Evolutionary conservation across 208 protist genomes (phyloP), one percentile per base, ranked within the genome.

Genomic region (Acanthamoeba healyi): DNA sequence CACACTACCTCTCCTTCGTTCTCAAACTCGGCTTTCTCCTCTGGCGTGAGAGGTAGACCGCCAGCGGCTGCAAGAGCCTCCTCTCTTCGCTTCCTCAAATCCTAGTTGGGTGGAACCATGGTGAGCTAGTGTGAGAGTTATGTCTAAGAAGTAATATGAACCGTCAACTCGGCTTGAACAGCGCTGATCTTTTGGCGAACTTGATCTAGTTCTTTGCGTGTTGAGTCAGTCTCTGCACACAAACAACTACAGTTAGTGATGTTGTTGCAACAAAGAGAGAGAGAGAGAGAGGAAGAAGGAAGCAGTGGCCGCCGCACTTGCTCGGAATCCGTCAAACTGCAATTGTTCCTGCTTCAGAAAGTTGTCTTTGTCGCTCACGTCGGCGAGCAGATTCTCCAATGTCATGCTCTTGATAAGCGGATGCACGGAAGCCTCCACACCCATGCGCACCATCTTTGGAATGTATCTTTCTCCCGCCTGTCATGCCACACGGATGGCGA

Each of bases 321-420:
- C 36, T 81, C 70, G 32, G 36, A 12, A 84, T 3, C 26, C 10
- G 19, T 84, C 74, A 42, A 84, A 84, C 26, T 84, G 42, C 4
- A 17, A 1, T n/a, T 84, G 74, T 24, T 84, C 74, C 44, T 56
- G 54, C 74, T 58, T 54, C 14, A 84, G 38, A 26, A 84, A 2
- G 29, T 38, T 58, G 74, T 58, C 74, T 19, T 84, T 84, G 9
- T 84, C 42, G n/a, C 12, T 32, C 36, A 22, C 24, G 2, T 67
- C 84, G 29, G 24, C 15, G 12, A 91, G 84, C 19, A 70, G 84
- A 1, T 7, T 65, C 19, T 40, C 84, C 1, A 91, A 24, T 2
- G 84, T 74, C 9, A 91, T 70, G 51, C 12, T 22, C 56, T 91
- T 91, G 38, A 91, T 26, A 49, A 91, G 49, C 24, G 84, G 84